phyloP scores from a whole-genome alignment of 805 yeast genomes.

The Candida methanosorbosa region DNA sequence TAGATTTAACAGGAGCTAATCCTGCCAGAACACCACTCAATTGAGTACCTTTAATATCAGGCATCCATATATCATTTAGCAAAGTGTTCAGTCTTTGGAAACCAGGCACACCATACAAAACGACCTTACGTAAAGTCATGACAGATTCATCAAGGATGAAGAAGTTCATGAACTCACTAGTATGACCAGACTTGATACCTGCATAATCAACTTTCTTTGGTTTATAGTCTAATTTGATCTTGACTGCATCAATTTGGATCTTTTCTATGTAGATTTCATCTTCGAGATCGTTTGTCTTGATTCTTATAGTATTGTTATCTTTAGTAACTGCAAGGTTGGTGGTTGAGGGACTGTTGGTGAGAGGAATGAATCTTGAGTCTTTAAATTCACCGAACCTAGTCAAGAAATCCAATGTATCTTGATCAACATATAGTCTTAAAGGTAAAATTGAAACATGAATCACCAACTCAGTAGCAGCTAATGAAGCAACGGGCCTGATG shows the following conservation, averaged over 20 bases:
- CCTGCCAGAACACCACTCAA: conserved; percentile 78
- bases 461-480: conserved; percentile 64
- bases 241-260: conserved; percentile 50
- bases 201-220: conserved; percentile 84
- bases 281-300: conserved; percentile 33
- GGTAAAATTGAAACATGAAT: conserved; percentile 56
- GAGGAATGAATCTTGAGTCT: conserved; percentile 56
- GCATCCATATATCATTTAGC: conserved; percentile 74
- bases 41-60: conserved; percentile 79
- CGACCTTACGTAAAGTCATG: conserved; percentile 51
- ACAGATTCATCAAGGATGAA: conserved; percentile 84
- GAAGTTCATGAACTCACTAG: conserved; percentile 80
- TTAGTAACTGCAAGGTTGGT: too few species aligned
- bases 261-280: conserved; percentile 64
- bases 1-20: conserved; percentile 68
- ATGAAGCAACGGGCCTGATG: conserved; percentile 51
- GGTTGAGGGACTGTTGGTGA: too few species aligned
- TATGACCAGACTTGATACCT: conserved; percentile 79
- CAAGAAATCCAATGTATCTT: conserved; percentile 82
- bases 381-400: conserved; percentile 75
- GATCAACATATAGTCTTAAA: conserved; percentile 78
- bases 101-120: conserved; percentile 72
- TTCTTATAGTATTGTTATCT: not conserved
- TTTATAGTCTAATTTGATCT: conserved; percentile 75
- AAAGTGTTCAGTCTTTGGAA: conserved; percentile 46